A percentile compares a stretch with the other conserved stretches of the same genome.
Conservation (phyloP, 495 filamentous ascomycete genomes). For the Hypoxylon lienhwacheense region DNA sequence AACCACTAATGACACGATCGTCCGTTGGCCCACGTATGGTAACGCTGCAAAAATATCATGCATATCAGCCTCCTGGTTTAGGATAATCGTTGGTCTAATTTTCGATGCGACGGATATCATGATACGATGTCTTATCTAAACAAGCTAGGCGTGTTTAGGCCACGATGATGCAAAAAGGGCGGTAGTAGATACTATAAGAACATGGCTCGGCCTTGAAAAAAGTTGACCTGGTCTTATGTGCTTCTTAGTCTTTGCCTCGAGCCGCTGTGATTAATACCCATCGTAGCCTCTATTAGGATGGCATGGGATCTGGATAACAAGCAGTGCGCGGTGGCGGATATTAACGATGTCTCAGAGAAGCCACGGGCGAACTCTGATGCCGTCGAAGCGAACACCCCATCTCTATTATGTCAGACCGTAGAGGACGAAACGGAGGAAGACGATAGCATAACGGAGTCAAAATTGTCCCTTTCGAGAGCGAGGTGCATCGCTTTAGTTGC, state of each 20-base stretch:
- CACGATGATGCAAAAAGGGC: conserved; percentile 29
- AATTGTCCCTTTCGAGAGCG: conserved; percentile 48
- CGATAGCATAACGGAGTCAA: conserved; percentile 13
- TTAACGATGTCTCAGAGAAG: conserved; percentile 8
- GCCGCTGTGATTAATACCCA: conserved; percentile 1
- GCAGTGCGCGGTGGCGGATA: conserved; percentile 4
- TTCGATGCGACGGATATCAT: too few relatives aligned
- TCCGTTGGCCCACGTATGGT: too few relatives aligned
- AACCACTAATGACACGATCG: too few relatives aligned
- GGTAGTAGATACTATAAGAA: conserved; percentile 12
- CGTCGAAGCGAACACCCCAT: conserved; percentile 6
- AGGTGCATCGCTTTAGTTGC: conserved; percentile 51
- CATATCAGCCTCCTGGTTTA: too few relatives aligned
- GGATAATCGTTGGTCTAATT: too few relatives aligned
- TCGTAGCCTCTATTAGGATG: conserved; percentile 14
- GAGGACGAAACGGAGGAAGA: conserved; percentile 18
- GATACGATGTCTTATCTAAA: too few relatives aligned
- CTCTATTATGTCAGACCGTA: conserved; percentile 2
- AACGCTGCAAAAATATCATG: too few relatives aligned
- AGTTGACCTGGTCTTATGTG: too few relatives aligned
- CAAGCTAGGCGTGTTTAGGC: background rate
- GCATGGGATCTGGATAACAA: conserved; percentile 13
- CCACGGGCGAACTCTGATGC: conserved; percentile 13
- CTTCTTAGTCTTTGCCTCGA: too few relatives aligned
- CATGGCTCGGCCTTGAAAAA: conserved; percentile 5